Evolutionary conservation across 345 rosid genomes (phyloP).

Genomic region (Sapria himalayana): DNA sequence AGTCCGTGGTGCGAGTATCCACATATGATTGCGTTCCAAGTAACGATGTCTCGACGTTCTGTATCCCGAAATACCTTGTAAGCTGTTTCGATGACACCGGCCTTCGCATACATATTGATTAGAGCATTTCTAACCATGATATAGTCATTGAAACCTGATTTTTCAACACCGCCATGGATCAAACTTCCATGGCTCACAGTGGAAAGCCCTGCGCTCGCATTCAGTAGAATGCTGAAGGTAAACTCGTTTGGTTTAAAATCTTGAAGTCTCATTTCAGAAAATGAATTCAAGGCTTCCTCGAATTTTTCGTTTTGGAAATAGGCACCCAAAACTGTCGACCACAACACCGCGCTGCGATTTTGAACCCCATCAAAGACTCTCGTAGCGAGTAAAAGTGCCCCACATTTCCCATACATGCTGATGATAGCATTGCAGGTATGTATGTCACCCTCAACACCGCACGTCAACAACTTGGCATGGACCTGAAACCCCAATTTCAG

Average conservation of each 20-base stretch:
- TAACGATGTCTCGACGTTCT: slow-evolving; percentile 19
- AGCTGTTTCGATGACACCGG: slow-evolving; percentile 39
- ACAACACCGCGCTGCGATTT: slow-evolving; percentile 29
- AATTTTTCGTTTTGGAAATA: slow-evolving; percentile 45
- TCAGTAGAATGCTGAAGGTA: slow-evolving; percentile 37
- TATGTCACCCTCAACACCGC: slow-evolving; percentile 16
- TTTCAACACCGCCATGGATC: slow-evolving; percentile 26
- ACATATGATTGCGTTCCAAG: slow-evolving; percentile 63
- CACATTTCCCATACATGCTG: slow-evolving; percentile 71
- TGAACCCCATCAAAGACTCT: slow-evolving; percentile 26
- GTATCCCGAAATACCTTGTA: slow-evolving; percentile 22
- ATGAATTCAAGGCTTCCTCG: slow-evolving; percentile 47
- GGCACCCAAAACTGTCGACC: slow-evolving; percentile 45
- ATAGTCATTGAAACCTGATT: slow-evolving; percentile 35
- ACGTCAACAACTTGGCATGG: slow-evolving; percentile 29
- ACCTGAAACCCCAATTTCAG: slow-evolving; percentile 36
- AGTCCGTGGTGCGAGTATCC: slow-evolving; percentile 69
- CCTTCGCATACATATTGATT: slow-evolving; percentile 52
- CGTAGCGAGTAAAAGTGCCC: slow-evolving; percentile 20
- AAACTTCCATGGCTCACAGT: slow-evolving; percentile 29
- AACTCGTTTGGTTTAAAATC: slow-evolving; percentile 39
- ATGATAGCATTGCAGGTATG: slow-evolving; percentile 28
- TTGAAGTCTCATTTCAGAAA: slow-evolving; percentile 22
- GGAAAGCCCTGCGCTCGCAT: slow-evolving; percentile 42
- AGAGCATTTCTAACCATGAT: slow-evolving; percentile 44